Evolutionary conservation across 371 early-diverging fungal species (phyloP), one percentile per base, ranked within the genome.

Genomic region (Massospora cicadina): DNA sequence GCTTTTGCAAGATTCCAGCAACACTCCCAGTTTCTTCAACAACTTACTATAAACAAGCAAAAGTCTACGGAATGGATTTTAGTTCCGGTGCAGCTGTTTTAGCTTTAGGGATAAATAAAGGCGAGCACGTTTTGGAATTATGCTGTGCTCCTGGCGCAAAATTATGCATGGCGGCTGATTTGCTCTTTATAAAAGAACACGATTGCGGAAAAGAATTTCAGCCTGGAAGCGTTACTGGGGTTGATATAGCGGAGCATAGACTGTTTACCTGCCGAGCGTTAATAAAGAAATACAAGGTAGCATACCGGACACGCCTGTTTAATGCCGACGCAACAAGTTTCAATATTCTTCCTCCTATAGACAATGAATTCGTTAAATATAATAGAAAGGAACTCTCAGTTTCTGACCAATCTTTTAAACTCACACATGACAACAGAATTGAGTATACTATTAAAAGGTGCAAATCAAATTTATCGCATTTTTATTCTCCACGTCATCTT

Each of bases 201-300:
- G 60, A 32, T 60, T 43, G 43, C 17, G 43, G 17, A 10, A 43
- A 43, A 17, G 43, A 43, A 17, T 43, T 43, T 17, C 43, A 17
- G 5, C 17, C 71, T 28, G 92, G 95, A 0, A 87, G 89, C 0
- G 86, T 88, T 0, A 96, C 97, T 0, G 97, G 95, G 0, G 94
- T 96, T 0, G 97, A 96, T 71, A 74, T 94, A 32, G 83, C 86
- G 0, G 57, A 67, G 1, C 81, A 86, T 67, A 79, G 97, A 10
- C 68, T 88, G 31, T 77, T 86, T 0, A 89, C 84, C 0, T 85
- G 86, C 70, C 77, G 81, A 24, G 79, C 77, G 12, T 33, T 88
- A 17, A 30, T 87, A 32, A 81, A 83, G 65, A 87, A 85, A 58
- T 84, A 84, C 66, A 76, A 76, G 54, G 70, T 86, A 24, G 76